A percentile compares a stretch with the other conserved stretches of the same genome.
These are phyloP conservation scores for Alloteropsis angusta DNA, from an alignment of 202 grass and related monocot genomes.

Conservation along the genomic window DNA sequence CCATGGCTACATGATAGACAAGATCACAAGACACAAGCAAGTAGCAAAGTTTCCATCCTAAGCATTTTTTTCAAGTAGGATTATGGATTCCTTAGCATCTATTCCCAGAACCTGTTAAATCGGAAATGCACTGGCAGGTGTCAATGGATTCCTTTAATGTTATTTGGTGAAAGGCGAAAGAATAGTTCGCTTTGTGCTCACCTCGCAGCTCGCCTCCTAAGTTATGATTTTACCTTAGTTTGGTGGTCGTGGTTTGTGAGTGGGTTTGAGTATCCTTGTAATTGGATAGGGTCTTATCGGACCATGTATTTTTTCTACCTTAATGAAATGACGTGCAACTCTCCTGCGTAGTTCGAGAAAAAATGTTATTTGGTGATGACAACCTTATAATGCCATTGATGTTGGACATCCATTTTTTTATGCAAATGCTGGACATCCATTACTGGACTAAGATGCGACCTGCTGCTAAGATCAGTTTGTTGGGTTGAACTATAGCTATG, in stretches of 20 bases:
- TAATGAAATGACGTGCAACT: no score
- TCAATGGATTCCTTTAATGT: background rate
- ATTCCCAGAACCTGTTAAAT: background rate
- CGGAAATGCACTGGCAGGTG: background rate
- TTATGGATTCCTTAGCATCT: background rate
- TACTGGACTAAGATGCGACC: background rate
- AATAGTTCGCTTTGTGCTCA: no score
- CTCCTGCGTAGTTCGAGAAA: no score
- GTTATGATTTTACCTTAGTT: no score
- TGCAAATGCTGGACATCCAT: background rate
- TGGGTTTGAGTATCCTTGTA: no score
- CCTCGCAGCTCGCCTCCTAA: no score
- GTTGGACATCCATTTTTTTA: no score
- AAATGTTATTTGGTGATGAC: background rate
- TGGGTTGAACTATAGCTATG: conserved; percentile 1
- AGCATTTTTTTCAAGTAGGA: background rate
- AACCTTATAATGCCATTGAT: background rate
- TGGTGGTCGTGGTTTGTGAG: no score
- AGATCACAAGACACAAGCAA: conserved; percentile 2
- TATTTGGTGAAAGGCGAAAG: no score
- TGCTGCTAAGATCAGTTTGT: background rate
- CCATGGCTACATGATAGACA: background rate
- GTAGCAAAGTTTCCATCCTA: background rate
- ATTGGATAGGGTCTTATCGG: no score
- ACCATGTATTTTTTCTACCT: no score